Evolutionary conservation across 1,284 basidiomycete genomes (phyloP).

Genomic region (Polyporus tsugae): DNA sequence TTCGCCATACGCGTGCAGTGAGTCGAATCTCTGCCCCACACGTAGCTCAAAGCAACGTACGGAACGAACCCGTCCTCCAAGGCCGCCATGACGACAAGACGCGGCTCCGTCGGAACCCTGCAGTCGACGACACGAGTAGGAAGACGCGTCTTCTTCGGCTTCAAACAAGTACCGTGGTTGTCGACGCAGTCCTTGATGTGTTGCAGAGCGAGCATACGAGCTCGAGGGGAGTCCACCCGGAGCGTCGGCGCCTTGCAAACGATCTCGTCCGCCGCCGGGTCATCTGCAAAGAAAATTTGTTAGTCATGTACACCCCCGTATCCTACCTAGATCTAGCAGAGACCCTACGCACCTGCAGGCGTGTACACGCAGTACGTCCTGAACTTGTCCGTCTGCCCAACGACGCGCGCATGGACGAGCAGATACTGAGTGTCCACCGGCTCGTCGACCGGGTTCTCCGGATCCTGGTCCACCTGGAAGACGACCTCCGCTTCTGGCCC

Average conservation of each 20-base stretch:
- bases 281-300: background rate
- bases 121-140: slow-evolving; percentile 25
- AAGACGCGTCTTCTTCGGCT: slow-evolving; percentile 3
- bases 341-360: background rate
- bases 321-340: background rate
- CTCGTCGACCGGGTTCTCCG: background rate
- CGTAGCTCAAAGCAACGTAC: slow-evolving; percentile 27
- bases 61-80: background rate
- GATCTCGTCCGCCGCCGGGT: slow-evolving; percentile 21
- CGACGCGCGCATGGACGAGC: slow-evolving; percentile 3
- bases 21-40: slow-evolving; percentile 19
- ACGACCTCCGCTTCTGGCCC: slow-evolving; percentile 4
- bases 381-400: background rate
- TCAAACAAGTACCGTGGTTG: background rate
- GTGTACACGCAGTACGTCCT: background rate
- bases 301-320: background rate
- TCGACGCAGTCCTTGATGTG: slow-evolving; percentile 9
- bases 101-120: slow-evolving; percentile 5
- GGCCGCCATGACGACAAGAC: background rate
- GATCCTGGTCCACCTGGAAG: slow-evolving; percentile 14
- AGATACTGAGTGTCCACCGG: slow-evolving; percentile 5
- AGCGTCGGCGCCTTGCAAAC: slow-evolving; percentile 6
- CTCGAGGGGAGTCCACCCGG: slow-evolving; percentile 7
- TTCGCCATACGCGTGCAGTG: slow-evolving; percentile 7
- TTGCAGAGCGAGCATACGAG: background rate